Percentiles rank a stretch among this genome's conserved stretches.
These are phyloP conservation scores for Plasmodium malariae DNA, from an alignment of 169 alveolate species.

Conservation along the genomic window DNA sequence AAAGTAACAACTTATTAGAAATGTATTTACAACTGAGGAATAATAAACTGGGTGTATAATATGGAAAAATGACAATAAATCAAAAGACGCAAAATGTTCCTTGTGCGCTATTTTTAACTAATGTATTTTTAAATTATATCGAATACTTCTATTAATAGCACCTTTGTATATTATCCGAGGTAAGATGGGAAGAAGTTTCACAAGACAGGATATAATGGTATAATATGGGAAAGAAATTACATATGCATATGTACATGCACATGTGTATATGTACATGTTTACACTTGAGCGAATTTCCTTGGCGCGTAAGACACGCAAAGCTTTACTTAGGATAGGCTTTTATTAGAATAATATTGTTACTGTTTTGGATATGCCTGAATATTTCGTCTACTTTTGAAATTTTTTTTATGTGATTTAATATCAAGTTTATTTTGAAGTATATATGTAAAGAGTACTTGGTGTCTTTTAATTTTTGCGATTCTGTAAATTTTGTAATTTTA, in stretches of 20 bases:
- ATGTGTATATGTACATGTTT: neutral
- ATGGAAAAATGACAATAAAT: neutral
- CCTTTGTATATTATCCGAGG: neutral
- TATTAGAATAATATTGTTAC: constrained; percentile 31
- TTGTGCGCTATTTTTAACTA: neutral
- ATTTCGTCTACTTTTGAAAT: constrained; percentile 50
- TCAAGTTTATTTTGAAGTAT: constrained; percentile 24
- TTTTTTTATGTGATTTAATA: constrained; percentile 33
- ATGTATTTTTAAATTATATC: neutral
- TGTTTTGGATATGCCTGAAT: constrained; percentile 45
- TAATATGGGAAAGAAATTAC: too few species aligned
- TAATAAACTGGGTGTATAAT: too few species aligned
- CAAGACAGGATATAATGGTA: too few species aligned
- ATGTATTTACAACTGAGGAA: too few species aligned
- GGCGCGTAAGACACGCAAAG: neutral
- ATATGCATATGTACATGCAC: neutral
- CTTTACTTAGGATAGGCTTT: constrained; percentile 50
- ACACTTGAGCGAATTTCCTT: neutral
- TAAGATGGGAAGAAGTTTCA: too few species aligned
- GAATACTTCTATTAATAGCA: neutral
- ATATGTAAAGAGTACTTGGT: constrained; percentile 34
- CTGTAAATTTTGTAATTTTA: constrained; percentile 1
- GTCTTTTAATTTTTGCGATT: constrained; percentile 12
- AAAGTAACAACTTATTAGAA: too few species aligned
- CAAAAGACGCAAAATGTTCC: neutral